Conservation (phyloP, 2,329 filamentous ascomycete species). For the Exophiala oligosperma region DNA sequence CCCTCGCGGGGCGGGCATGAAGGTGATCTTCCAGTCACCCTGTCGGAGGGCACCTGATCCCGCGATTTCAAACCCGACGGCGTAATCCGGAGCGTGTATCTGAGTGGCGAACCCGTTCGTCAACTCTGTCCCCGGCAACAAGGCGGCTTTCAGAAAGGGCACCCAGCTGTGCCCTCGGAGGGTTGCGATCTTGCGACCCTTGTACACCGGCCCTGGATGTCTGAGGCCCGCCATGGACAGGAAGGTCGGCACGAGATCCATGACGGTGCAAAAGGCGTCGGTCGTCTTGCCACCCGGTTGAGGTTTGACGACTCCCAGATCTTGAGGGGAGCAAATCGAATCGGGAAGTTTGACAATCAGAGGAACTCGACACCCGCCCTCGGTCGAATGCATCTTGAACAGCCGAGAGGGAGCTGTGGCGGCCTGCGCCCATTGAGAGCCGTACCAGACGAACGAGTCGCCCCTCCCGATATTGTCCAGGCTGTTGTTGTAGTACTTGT, state of each 20-base stretch:
- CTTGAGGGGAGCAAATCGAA: too few species aligned
- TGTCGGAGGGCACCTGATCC: neutral
- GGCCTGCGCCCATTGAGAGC: conserved; percentile 49
- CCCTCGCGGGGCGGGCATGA: conserved; percentile 5
- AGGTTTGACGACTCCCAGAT: conserved; percentile 3
- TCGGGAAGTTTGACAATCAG: conserved; percentile 33
- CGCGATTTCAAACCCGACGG: neutral
- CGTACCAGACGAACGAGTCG: conserved; percentile 51
- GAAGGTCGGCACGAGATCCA: conserved; percentile 52
- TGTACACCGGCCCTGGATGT: conserved; percentile 34
- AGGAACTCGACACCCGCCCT: conserved; percentile 38
- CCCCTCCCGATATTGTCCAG: conserved; percentile 44
- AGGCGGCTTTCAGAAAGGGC: neutral
- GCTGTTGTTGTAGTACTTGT: conserved; percentile 38
- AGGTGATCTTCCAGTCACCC: conserved; percentile 5
- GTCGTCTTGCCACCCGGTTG: conserved; percentile 20
- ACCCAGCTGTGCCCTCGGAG: neutral
- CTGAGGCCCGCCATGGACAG: conserved; percentile 41
- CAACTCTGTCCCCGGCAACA: too few species aligned
- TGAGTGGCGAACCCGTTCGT: neutral
- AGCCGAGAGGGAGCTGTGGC: conserved; percentile 43
- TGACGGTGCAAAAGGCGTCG: conserved; percentile 46
- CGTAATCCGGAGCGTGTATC: neutral
- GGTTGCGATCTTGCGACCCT: neutral
- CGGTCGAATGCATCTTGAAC: conserved; percentile 36